phyloP scores from a whole-genome alignment of 164 flowering plant species.

The Chloranthus sessilifolius region DNA sequence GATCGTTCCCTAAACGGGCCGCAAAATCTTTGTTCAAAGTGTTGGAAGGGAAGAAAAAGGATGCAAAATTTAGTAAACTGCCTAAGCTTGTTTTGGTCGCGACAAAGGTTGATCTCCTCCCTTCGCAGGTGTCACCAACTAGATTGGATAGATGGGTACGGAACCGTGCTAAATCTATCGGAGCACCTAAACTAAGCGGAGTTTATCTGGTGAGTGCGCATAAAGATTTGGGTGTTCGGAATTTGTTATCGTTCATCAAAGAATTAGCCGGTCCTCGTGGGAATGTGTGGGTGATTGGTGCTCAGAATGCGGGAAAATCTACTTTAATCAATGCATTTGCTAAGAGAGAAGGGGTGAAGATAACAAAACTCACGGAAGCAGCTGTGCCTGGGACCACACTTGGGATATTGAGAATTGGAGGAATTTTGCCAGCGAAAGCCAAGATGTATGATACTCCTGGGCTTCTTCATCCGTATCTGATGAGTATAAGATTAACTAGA shows the following conservation, averaged over 20 bases:
- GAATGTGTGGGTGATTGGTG: slow-evolving; percentile 96
- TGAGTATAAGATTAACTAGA: slow-evolving; percentile 78
- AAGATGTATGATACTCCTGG: slow-evolving; percentile 98
- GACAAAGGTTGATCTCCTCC: slow-evolving; percentile 94
- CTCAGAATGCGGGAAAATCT: slow-evolving; percentile 96
- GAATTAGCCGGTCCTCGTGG: slow-evolving; percentile 93
- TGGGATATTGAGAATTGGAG: slow-evolving; percentile 85
- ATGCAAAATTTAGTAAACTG: slow-evolving; percentile 34
- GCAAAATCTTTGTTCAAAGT: slow-evolving; percentile 77
- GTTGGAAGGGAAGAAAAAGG: slow-evolving; percentile 41
- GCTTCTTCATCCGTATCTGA: slow-evolving; percentile 77
- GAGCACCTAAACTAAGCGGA: slow-evolving; percentile 82
- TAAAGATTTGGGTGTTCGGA: slow-evolving; percentile 85
- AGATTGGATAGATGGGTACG: slow-evolving; percentile 95
- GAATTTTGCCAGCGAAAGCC: slow-evolving; percentile 85
- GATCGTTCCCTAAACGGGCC: slow-evolving; percentile 87
- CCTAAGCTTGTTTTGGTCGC: slow-evolving; percentile 92
- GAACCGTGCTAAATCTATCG: slow-evolving; percentile 71
- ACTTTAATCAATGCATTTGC: slow-evolving; percentile 83
- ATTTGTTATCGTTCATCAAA: slow-evolving; percentile 67
- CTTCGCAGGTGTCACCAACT: slow-evolving; percentile 79
- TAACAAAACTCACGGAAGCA: slow-evolving; percentile 88
- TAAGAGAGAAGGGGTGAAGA: slow-evolving; percentile 64
- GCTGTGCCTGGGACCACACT: slow-evolving; percentile 96
- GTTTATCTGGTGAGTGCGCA: slow-evolving; percentile 85